Evolutionary conservation across 768 basidiomycete genomes (phyloP), one percentile per base, ranked within the genome.

Genomic region (Krasilnikovozyma curviuscula): DNA sequence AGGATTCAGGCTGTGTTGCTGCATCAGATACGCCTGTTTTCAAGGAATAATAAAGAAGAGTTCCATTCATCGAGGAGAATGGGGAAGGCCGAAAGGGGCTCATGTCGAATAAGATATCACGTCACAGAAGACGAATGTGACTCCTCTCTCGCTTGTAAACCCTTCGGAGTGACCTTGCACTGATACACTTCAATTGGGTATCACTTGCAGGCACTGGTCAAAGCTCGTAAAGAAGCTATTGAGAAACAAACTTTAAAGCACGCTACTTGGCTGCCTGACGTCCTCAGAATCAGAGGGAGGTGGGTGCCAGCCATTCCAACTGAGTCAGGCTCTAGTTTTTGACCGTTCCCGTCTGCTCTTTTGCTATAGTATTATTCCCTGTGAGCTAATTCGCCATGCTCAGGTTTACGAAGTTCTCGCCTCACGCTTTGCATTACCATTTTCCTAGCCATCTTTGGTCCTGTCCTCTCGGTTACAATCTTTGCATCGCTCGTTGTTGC

Each of bases 401-500:
- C 21, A 5, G 10, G 16, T 27, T 32, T 41, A n/a, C n/a, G n/a
- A n/a, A n/a, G n/a, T n/a, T n/a, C n/a, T 27, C 31, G 23, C n/a
- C 24, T 19, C 18, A 5, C 6, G 3, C 14, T 16, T 19, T 37
- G 35, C 43, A 44, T 28, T 19, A 23, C 86, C 76, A 78, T 88
- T 53, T 71, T 86, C 30, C 61, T 65, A 1, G 72, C 72, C 24
- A 79, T 91, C 45, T 56, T 79, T 42, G 83, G 83, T 0, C 88
- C 85, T 19, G 82, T 93, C 28, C 61, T 82, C 21, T 84, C 82
- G 0, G 78, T 89, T 27, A 85, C 84, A 0, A 44, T 83, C 5
- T 85, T 82, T 57, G 57, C 59, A 3, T 44, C 46, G n/a, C 56
- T 67, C 18, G 65, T 63, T 5, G 57, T 55, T 27, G 60, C 56